A percentile compares a stretch with the other conserved stretches of the same genome.
These are phyloP conservation scores for Trichoderma koningii DNA, from an alignment of 2,329 filamentous ascomycete genomes.

Conservation along the genomic window DNA sequence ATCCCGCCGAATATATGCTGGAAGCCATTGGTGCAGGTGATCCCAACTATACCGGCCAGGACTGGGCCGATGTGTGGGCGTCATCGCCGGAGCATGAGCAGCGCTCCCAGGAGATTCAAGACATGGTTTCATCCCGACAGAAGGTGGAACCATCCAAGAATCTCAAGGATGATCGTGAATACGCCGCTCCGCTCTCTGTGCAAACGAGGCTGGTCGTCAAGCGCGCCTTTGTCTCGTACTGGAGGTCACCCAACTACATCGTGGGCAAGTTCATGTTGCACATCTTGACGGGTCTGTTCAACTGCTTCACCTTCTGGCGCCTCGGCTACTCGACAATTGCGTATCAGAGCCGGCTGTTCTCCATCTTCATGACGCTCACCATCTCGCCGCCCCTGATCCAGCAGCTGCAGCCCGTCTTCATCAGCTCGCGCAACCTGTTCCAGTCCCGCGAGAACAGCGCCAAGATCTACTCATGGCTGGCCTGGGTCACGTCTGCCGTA, in stretches of 20 bases:
- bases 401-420: slow-evolving; percentile 73
- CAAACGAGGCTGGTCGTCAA: slow-evolving; percentile 59
- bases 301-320: slow-evolving; percentile 70
- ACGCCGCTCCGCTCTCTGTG: slow-evolving; percentile 58
- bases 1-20: slow-evolving; percentile 59
- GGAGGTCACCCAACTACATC: slow-evolving; percentile 65
- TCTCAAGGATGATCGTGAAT: slow-evolving; percentile 59
- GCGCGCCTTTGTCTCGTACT: slow-evolving; percentile 64
- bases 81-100: slow-evolving; percentile 51
- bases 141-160: slow-evolving; percentile 41
- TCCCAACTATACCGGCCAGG: slow-evolving; percentile 59
- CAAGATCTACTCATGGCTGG: slow-evolving; percentile 77
- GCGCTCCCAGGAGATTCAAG: slow-evolving; percentile 53
- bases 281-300: slow-evolving; percentile 66
- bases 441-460: slow-evolving; percentile 71
- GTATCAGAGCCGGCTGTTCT: slow-evolving; percentile 72
- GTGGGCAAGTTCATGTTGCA: slow-evolving; percentile 64
- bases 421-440: slow-evolving; percentile 67
- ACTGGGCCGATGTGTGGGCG: slow-evolving; percentile 65
- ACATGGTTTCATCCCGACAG: slow-evolving; percentile 52
- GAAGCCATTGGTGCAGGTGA: slow-evolving; percentile 63
- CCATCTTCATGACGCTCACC: slow-evolving; percentile 74
- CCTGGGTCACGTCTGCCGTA: slow-evolving; percentile 66
- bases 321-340: slow-evolving; percentile 59
- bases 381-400: slow-evolving; percentile 75